Conservation (phyloP, 225 moss, liverwort and hornwort genomes). For the Polytrichum formosum region DNA sequence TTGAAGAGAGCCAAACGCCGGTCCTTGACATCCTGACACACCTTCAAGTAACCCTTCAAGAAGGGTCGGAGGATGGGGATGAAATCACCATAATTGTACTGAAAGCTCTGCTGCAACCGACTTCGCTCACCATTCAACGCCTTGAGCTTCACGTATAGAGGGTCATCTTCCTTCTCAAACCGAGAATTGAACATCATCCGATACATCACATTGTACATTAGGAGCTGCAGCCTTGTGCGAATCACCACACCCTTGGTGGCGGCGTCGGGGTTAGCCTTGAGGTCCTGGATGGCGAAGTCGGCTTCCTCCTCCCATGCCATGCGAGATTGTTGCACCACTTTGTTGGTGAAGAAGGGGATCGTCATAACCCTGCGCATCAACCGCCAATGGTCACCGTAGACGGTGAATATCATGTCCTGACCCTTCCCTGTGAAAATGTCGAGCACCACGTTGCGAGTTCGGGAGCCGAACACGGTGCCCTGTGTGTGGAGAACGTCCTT, state of each 20-base stretch:
- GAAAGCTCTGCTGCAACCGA: slow-evolving; percentile 38
- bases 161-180: slow-evolving; percentile 55
- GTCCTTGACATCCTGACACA: slow-evolving; percentile 31
- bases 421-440: slow-evolving; percentile 64
- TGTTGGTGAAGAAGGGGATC: slow-evolving; percentile 60
- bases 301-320: slow-evolving; percentile 63
- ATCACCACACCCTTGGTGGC: slow-evolving; percentile 54
- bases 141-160: slow-evolving; percentile 50
- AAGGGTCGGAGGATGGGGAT: slow-evolving; percentile 32
- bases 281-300: slow-evolving; percentile 42
- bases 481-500: slow-evolving; percentile 70
- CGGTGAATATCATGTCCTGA: slow-evolving; percentile 66
- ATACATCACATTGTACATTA: slow-evolving; percentile 80
- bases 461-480: slow-evolving; percentile 57
- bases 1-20: slow-evolving; percentile 38
- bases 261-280: slow-evolving; percentile 41
- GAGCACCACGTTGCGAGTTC: slow-evolving; percentile 61
- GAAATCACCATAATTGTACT: slow-evolving; percentile 37
- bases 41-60: slow-evolving; percentile 26
- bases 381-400: slow-evolving; percentile 66
- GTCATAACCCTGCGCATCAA: slow-evolving; percentile 66
- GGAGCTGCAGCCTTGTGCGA: slow-evolving; percentile 53
- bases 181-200: slow-evolving; percentile 65
- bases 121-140: slow-evolving; percentile 58
- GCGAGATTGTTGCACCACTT: slow-evolving; percentile 58